Percentiles rank a stretch among this genome's conserved stretches.
These are phyloP conservation scores for Diaporthe vexans DNA, from an alignment of 2,329 filamentous ascomycete species.

Conservation along the genomic window DNA sequence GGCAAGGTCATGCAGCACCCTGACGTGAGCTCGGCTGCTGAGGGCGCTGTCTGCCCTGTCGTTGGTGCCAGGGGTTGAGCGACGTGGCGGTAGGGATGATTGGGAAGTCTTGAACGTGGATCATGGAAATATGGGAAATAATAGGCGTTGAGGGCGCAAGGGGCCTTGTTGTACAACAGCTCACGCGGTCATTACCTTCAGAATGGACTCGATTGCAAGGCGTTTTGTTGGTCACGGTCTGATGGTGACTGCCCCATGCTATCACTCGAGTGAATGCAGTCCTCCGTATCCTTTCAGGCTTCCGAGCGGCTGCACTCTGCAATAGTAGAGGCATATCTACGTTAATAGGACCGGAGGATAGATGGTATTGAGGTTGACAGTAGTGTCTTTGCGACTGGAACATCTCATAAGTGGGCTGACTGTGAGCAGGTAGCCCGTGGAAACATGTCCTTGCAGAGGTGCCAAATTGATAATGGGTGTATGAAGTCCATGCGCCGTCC, in stretches of 20 bases:
- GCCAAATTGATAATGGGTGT: too few relatives aligned
- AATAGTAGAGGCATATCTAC: background rate
- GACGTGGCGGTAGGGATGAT: background rate
- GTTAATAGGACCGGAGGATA: background rate
- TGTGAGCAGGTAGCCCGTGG: too few relatives aligned
- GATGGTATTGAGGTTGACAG: background rate
- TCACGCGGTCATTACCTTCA: constrained; percentile 10
- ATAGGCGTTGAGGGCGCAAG: constrained; percentile 19
- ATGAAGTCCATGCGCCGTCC: too few relatives aligned
- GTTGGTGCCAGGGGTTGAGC: constrained; percentile 49
- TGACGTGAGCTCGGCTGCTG: constrained; percentile 47
- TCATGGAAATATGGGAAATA: background rate
- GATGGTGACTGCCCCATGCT: background rate
- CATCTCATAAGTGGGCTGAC: too few relatives aligned
- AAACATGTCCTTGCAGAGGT: too few relatives aligned
- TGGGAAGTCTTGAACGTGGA: background rate
- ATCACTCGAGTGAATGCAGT: background rate
- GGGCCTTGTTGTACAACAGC: constrained; percentile 10
- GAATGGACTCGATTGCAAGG: background rate
- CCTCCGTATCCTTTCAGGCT: background rate
- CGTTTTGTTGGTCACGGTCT: background rate
- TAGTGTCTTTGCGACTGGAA: background rate
- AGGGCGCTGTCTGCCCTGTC: constrained; percentile 56
- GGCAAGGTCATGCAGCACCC: constrained; percentile 55
- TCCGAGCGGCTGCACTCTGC: background rate